These are phyloP conservation scores for Rhodomyrtus tomentosa DNA, from an alignment of 345 rosid species.

Conservation along the genomic window DNA sequence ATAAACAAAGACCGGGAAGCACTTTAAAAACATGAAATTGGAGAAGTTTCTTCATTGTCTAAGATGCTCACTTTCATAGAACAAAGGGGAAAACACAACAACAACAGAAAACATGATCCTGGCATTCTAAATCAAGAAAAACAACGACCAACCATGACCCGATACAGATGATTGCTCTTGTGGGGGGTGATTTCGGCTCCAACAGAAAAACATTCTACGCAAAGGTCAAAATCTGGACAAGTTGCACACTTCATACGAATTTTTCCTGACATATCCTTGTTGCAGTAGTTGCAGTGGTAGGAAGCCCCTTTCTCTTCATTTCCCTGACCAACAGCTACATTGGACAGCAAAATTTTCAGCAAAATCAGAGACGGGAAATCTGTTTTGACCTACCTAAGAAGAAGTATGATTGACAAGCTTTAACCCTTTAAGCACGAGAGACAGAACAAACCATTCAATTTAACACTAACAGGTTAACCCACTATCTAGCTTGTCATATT, in stretches of 20 bases:
- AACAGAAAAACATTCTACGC: conserved; percentile 81
- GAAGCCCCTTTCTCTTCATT: conserved; percentile 39
- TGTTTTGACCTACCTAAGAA: background rate
- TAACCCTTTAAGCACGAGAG: background rate
- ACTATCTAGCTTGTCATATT: background rate
- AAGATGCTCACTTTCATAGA: background rate
- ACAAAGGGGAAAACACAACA: background rate
- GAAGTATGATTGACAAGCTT: background rate
- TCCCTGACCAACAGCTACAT: conserved; percentile 29
- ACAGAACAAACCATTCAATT: background rate
- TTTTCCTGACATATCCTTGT: conserved; percentile 77
- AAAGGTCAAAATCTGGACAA: conserved; percentile 88
- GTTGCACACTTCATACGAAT: conserved; percentile 80
- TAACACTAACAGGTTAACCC: background rate
- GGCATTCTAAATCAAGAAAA: background rate
- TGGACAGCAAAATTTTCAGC: background rate
- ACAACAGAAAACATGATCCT: background rate
- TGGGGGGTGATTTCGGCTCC: conserved; percentile 77
- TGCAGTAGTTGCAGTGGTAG: conserved; percentile 87
- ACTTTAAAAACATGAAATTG: background rate
- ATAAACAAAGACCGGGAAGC: background rate
- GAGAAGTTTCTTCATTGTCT: background rate
- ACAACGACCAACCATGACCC: conserved; percentile 68
- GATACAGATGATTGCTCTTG: conserved; percentile 62
- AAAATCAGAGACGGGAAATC: background rate